Evolutionary conservation across 257 asterid genomes (phyloP), one percentile per base, ranked within the genome.

Genomic region (Lycium barbarum): DNA sequence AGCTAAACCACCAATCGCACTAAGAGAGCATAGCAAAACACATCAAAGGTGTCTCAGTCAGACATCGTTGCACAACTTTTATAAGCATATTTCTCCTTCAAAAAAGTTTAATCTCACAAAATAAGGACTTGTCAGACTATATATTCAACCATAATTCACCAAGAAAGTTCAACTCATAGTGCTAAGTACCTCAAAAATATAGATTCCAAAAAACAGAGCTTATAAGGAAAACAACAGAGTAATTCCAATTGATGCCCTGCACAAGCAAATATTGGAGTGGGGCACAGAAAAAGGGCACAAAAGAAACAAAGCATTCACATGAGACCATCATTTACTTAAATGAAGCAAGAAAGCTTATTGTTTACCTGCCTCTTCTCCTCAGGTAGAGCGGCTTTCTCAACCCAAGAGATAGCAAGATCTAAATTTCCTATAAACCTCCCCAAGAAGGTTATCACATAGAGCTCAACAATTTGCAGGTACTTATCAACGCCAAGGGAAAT

Each of bases 391-490:
- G 95, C 92, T 81, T 93, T 92, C 88, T 94, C 98, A 79, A 93
- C 92, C 99, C 98, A 95, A 59, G 93, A 91, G 74, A 94, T 88
- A 62, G 99, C 97, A 87, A 81, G 89, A 90, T 93, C 93, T 3
- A 83, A 86, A 84, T 94, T 91, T 70, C 88, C 90, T 54, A 80
- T 79, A 82, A 90, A 78, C 73, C 68, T 87, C 81, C 88, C 92
- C 66, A 94, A 95, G 89, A 91, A 89, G 68, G 91, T 90, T 71
- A 93, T 83, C 83, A 89, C 92, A 87, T 93, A 96, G 84, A 96
- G 93, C 90, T 96, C 98, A 86, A 93, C 93, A 82, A 94, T 90
- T 88, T 90, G 92, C 71, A 92, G 79, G 88, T 95, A 96, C 87
- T 90, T 49, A 18, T 92, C 93, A 85, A 92, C 92, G 67, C 84